Evolutionary conservation across 129 eudicot genomes (phyloP).

Genomic region (Erigeron canadensis): DNA sequence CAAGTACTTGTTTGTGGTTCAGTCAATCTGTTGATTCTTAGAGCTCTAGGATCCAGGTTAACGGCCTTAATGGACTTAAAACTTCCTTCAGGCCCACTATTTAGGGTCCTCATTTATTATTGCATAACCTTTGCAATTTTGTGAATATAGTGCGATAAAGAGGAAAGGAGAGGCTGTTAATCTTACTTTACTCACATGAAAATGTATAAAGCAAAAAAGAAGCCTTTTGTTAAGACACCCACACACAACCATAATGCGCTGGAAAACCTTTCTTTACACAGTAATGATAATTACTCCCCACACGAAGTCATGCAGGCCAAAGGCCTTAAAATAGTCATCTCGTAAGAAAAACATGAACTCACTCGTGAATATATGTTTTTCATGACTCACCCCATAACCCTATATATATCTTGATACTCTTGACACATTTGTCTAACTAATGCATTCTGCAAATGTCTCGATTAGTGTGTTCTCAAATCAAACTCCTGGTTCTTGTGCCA

Average conservation of each 20-base stretch:
- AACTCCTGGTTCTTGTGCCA: constrained; percentile 22
- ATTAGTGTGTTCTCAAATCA: constrained; percentile 10
- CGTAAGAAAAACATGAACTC: constrained; percentile 50
- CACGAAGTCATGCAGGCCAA: constrained; percentile 18
- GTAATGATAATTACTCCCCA: constrained; percentile 18
- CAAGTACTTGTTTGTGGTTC: constrained; percentile 17
- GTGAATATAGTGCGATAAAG: constrained; percentile 18
- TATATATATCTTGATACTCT: constrained; percentile 32
- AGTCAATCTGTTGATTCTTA: constrained; percentile 6
- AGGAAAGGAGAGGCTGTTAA: constrained; percentile 22
- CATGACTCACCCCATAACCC: background rate
- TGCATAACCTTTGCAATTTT: constrained; percentile 3
- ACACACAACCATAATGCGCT: constrained; percentile 11
- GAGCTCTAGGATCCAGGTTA: constrained; percentile 6
- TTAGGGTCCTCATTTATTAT: constrained; percentile 2
- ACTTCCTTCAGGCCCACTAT: constrained; percentile 12
- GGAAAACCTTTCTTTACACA: constrained; percentile 30
- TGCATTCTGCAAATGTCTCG: constrained; percentile 41
- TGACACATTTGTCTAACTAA: constrained; percentile 11
- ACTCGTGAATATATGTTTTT: constrained; percentile 13
- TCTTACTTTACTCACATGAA: constrained; percentile 42
- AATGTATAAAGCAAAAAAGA: constrained; percentile 18
- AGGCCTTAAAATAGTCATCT: constrained; percentile 25
- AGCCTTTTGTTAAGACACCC: constrained; percentile 24
- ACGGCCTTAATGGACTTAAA: constrained; percentile 19